Conservation (phyloP, 495 filamentous ascomycete genomes). For the Hypoxylon lienhwacheense region DNA sequence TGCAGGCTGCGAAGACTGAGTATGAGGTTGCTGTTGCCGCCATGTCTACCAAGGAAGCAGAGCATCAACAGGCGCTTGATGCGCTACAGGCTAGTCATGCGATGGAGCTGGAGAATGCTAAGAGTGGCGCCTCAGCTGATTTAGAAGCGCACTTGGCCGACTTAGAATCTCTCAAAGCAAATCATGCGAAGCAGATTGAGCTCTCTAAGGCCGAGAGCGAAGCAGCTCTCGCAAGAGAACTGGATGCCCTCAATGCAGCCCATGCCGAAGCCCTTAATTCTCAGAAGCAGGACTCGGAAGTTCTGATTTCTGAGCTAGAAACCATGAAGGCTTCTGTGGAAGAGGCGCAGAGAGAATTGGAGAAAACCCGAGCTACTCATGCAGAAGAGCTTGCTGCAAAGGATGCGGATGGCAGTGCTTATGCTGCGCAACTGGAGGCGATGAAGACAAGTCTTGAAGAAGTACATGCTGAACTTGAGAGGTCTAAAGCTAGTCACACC, state of each 20-base stretch:
- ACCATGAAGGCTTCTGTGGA: conserved; percentile 37
- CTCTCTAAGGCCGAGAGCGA: conserved; percentile 46
- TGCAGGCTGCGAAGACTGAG: conserved; percentile 45
- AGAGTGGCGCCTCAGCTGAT: conserved; percentile 43
- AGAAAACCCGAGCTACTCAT: conserved; percentile 33
- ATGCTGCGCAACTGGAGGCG: conserved; percentile 33
- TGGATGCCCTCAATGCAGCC: conserved; percentile 46
- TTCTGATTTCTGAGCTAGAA: conserved; percentile 42
- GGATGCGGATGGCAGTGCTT: conserved; percentile 32
- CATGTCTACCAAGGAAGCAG: conserved; percentile 45
- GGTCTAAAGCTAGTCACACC: conserved; percentile 31
- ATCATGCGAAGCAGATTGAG: conserved; percentile 51
- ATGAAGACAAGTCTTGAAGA: conserved; percentile 32
- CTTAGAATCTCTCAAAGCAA: conserved; percentile 50
- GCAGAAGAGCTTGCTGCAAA: conserved; percentile 41
- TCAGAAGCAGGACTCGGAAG: conserved; percentile 35
- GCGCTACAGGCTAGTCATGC: conserved; percentile 50
- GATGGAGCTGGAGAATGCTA: conserved; percentile 49
- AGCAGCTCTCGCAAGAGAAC: conserved; percentile 41
- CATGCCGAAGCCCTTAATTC: conserved; percentile 44
- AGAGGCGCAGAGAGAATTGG: conserved; percentile 23
- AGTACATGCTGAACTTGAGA: conserved; percentile 30
- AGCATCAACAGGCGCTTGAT: conserved; percentile 48
- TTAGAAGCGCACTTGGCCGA: conserved; percentile 42
- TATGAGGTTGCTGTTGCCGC: conserved; percentile 41